phyloP scores from a whole-genome alignment of 2,329 filamentous ascomycete species.

The Dactylonectria estremocensis region DNA sequence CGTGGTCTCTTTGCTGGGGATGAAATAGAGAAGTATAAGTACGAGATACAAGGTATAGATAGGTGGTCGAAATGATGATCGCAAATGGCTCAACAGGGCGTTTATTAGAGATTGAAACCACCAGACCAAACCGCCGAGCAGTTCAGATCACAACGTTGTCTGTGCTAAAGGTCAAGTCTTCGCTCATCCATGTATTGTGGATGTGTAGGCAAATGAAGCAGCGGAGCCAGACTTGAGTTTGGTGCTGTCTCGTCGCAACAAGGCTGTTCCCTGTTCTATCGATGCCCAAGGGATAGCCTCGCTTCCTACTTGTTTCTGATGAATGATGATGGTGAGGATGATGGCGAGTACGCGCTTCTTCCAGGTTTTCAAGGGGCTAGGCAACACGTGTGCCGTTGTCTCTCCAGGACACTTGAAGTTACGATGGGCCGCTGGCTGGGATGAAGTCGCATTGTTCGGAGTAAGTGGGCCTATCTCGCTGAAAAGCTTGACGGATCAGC shows the following conservation, averaged over 20 bases:
- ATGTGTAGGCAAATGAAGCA: constrained; percentile 30
- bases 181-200: constrained; percentile 35
- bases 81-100: constrained; percentile 38
- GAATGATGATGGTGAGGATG: constrained; percentile 36
- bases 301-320: constrained; percentile 34
- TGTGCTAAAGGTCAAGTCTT: constrained; percentile 33
- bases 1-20: constrained; percentile 38
- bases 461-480: constrained; percentile 25
- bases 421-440: constrained; percentile 44
- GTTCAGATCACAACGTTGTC: constrained; percentile 36
- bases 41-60: constrained; percentile 30
- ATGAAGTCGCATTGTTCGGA: constrained; percentile 33
- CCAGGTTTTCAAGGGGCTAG: constrained; percentile 19
- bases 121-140: constrained; percentile 32
- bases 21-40: constrained; percentile 12
- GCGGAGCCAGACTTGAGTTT: constrained; percentile 33
- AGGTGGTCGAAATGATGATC: constrained; percentile 19
- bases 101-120: constrained; percentile 47
- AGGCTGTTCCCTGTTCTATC: constrained; percentile 48
- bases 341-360: constrained; percentile 6
- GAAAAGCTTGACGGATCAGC: constrained; percentile 37
- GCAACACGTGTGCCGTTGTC: constrained; percentile 28
- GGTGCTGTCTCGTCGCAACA: constrained; percentile 42
- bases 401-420: constrained; percentile 40
- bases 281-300: constrained; percentile 46